phyloP scores from a whole-genome alignment of 768 basidiomycete genomes.

The Psilocybe tampanensis region DNA sequence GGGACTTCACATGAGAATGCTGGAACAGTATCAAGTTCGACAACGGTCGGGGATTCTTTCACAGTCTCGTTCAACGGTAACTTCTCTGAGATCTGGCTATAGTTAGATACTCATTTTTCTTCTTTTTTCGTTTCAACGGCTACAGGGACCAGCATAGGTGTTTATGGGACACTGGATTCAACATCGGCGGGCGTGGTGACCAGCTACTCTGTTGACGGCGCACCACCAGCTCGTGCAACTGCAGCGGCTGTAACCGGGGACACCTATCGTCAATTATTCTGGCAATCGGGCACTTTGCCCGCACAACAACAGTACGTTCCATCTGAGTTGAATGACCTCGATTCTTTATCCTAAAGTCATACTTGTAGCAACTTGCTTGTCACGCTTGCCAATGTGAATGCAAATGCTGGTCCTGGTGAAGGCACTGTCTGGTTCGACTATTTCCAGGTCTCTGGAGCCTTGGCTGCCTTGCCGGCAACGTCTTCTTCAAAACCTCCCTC shows the following conservation, averaged over 20 bases:
- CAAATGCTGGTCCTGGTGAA: constrained; percentile 26
- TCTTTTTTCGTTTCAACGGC: not conserved
- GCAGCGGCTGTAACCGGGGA: constrained; percentile 29
- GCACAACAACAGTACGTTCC: constrained; percentile 33
- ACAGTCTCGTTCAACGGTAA: constrained; percentile 37
- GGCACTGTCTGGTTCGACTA: constrained; percentile 47
- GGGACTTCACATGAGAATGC: constrained; percentile 30
- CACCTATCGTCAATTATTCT: constrained; percentile 35
- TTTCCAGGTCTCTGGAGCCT: constrained; percentile 21
- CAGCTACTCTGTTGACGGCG: constrained; percentile 37
- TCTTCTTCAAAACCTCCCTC: not conserved
- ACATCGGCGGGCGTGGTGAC: constrained; percentile 38
- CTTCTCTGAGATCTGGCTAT: not conserved
- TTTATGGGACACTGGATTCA: constrained; percentile 36
- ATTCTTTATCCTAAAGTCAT: not conserved
- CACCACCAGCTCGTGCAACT: constrained; percentile 23
- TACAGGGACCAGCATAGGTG: constrained; percentile 34
- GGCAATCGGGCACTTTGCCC: constrained; percentile 29
- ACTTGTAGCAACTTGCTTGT: constrained; percentile 31
- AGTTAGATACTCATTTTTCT: not conserved
- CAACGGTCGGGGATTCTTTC: constrained; percentile 34
- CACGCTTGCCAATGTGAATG: constrained; percentile 36
- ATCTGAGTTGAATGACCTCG: too few species aligned
- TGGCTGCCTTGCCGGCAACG: not conserved
- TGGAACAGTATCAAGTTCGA: constrained; percentile 36